Conservation (phyloP, 202 grass and related monocot genomes). For the Zizania palustris region DNA sequence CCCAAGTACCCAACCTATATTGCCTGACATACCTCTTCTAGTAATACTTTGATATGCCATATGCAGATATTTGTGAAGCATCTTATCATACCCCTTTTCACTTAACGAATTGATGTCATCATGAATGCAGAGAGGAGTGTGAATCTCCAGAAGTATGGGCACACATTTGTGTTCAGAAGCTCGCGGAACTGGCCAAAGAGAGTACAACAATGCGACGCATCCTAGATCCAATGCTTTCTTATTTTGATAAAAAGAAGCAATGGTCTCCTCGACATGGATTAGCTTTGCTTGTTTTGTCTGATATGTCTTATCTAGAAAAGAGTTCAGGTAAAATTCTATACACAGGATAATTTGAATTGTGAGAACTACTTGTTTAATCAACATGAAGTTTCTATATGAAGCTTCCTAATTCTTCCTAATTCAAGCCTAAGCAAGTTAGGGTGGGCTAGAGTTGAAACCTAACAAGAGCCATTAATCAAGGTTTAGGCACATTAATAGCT, state of each 20-base stretch:
- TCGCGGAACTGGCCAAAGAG: constrained; percentile 90
- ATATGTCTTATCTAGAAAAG: constrained; percentile 74
- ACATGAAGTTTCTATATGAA: constrained; percentile 6
- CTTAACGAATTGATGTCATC: not conserved
- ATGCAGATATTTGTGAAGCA: not conserved
- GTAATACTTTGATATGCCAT: not conserved
- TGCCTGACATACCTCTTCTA: not conserved
- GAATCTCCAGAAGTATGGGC: constrained; percentile 89
- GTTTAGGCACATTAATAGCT: too few relatives aligned
- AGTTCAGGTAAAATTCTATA: constrained; percentile 63
- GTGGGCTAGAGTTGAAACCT: too few relatives aligned
- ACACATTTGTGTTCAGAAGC: constrained; percentile 82
- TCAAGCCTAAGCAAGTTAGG: too few relatives aligned
- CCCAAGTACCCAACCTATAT: not conserved
- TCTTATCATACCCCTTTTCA: not conserved
- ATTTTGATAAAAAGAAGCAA: constrained; percentile 79
- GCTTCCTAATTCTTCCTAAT: not conserved
- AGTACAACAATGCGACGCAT: constrained; percentile 81
- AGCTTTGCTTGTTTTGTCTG: constrained; percentile 86
- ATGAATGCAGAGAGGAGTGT: constrained; percentile 61
- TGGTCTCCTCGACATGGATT: constrained; percentile 74
- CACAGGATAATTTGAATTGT: constrained; percentile 7
- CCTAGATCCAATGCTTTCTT: constrained; percentile 83
- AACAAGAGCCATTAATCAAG: too few relatives aligned
- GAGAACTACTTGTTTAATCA: not conserved